Percentiles rank a stretch among this genome's conserved stretches.
phyloP scores from a whole-genome alignment of 2,329 filamentous ascomycete species.

The Sclerotinia trifoliorum region DNA sequence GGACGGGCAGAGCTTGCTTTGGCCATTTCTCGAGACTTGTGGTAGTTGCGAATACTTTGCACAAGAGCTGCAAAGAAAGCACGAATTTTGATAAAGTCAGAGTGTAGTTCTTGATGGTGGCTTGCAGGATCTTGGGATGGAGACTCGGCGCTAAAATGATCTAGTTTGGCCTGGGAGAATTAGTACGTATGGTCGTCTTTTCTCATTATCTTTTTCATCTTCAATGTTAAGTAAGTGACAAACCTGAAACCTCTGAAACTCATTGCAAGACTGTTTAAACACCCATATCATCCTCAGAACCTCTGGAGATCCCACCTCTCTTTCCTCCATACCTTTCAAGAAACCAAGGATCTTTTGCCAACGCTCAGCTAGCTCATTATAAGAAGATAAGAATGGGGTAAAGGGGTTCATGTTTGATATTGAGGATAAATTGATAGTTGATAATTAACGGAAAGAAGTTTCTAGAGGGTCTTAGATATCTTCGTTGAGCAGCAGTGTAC shows the following conservation, averaged over 20 bases:
- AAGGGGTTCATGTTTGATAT: neutral
- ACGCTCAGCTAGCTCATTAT: neutral
- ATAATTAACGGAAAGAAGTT: rapidly evolving
- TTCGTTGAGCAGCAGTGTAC: neutral
- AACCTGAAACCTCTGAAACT: slow-evolving; percentile 1
- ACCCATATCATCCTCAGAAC: neutral
- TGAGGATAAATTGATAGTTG: neutral
- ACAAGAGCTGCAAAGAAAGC: neutral
- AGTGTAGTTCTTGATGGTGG: neutral
- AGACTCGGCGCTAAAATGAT: slow-evolving; percentile 3
- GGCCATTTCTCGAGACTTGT: neutral
- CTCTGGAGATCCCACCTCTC: neutral
- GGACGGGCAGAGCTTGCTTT: neutral
- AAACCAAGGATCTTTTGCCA: neutral
- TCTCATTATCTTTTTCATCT: too few species aligned
- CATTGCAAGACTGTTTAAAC: neutral
- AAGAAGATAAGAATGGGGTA: neutral
- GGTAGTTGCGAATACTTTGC: neutral
- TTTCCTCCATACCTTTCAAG: neutral
- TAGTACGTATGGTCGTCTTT: neutral
- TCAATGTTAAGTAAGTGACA: neutral
- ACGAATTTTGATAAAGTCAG: neutral
- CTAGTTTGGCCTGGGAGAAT: neutral
- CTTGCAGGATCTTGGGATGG: neutral
- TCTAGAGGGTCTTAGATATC: neutral